A percentile compares a stretch with the other conserved stretches of the same genome.
These are phyloP conservation scores for Chaetothyriales sp. DNA, from an alignment of 2,329 filamentous ascomycete genomes.

Conservation along the genomic window DNA sequence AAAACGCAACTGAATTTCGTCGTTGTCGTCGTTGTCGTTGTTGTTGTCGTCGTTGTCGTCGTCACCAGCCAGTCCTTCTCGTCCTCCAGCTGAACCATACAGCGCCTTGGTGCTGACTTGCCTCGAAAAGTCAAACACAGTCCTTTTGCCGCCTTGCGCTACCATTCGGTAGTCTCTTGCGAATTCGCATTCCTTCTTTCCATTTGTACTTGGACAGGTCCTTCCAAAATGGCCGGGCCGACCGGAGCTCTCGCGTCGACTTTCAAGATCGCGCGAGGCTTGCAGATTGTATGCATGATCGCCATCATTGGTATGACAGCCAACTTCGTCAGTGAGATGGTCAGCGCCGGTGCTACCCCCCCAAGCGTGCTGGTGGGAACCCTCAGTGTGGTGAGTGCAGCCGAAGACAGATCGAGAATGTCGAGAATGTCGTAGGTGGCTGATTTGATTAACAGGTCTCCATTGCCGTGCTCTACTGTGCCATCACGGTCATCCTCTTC, in stretches of 20 bases:
- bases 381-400: conserved; percentile 57
- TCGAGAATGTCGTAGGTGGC: neutral
- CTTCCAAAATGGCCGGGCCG: neutral
- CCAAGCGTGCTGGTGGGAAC: conserved; percentile 65
- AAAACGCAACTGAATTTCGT: neutral
- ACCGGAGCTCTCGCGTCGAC: conserved; percentile 65
- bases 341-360: conserved; percentile 49
- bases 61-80: neutral
- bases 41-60: too few species aligned
- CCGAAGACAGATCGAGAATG: neutral
- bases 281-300: conserved; percentile 60
- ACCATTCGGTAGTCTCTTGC: neutral
- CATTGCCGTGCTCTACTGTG: conserved; percentile 65
- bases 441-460: conserved; percentile 43
- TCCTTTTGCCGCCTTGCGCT: neutral
- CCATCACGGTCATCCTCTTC: conserved; percentile 70
- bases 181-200: neutral
- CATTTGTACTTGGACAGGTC: neutral
- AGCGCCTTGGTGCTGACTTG: neutral
- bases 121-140: conserved; percentile 1
- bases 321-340: conserved; percentile 70
- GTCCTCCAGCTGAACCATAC: neutral
- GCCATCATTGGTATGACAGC: conserved; percentile 66
- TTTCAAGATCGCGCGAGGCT: conserved; percentile 58
- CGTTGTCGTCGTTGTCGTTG: neutral